Evolutionary conservation across 2,329 filamentous ascomycete species (phyloP), one percentile per base, ranked within the genome.

Genomic region (Aspergillus pseudoviridinutans): DNA sequence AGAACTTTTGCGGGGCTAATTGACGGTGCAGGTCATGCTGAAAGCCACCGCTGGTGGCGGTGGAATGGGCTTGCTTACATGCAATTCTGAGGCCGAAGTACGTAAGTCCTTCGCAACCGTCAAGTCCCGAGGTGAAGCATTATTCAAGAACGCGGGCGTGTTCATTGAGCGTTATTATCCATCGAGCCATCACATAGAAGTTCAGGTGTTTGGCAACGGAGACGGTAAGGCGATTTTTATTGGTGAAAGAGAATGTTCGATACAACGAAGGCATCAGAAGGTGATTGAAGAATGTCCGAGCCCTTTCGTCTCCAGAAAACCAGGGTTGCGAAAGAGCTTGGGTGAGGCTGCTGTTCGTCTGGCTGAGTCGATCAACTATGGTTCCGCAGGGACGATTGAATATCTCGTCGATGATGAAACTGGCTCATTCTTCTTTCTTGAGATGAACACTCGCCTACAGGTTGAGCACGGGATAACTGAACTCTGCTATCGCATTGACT

Each of bases 221-320:
- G 81, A 86, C 64, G 91, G 91, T 1, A 85, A 89, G 69, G 91
- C 88, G 17, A 87, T 96, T 9, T 87, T 89, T n/a, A 84, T 96
- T 29, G 91, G 91, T 22, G 92, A 96, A 76, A 82, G 92, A 56
- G 92, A 96, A 71, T 96, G 92, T 75, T 93, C 89, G 53, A 83
- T 96, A 12, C 92, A 96, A 75, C 80, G 92, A 61, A 79, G 92
- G 44, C 91, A 96, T 70, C 92, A 96, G 71, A 96, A 96, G 77
- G 89, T 96, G 46, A 82, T 96, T 24, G 92, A 96, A 71, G 92
- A 96, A 74, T 92, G 89, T 3, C 92, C 92, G 0, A 91, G 90
- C 14, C 91, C 91, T 0, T 87, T 87, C 58, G 76, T 84, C 0
- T 73, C 75, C 51, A 75, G 67, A 46, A 74, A 80, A 54, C 71